phyloP scores from a whole-genome alignment of 1,284 basidiomycete species.

The Caloboletus firmus region DNA sequence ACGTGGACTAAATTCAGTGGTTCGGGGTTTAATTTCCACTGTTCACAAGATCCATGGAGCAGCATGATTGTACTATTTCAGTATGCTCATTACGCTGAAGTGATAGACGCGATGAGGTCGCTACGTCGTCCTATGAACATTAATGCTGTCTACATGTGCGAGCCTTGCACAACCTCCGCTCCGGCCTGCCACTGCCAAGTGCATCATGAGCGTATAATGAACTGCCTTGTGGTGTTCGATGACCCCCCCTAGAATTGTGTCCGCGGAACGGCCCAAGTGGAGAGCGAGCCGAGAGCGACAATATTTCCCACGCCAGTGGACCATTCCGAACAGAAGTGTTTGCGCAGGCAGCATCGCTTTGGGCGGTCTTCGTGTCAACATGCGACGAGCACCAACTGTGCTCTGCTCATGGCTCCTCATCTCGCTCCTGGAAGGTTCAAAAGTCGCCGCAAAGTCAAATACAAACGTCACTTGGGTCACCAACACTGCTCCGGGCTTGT shows the following conservation, averaged over 20 bases:
- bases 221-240: not conserved
- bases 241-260: not conserved
- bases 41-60: not conserved
- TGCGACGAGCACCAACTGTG: conserved; percentile 23
- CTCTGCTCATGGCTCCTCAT: conserved; percentile 23
- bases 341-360: not conserved
- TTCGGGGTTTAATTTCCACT: not conserved
- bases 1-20: not conserved
- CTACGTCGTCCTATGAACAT: too few relatives aligned
- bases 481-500: conserved; percentile 12
- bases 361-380: conserved; percentile 13
- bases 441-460: conserved; percentile 4
- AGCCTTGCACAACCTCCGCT: too few relatives aligned
- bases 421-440: conserved; percentile 1
- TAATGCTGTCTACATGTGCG: too few relatives aligned
- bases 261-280: not conserved
- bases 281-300: not conserved
- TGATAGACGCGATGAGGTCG: too few relatives aligned
- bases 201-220: not conserved
- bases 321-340: not conserved
- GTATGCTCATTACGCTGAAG: not conserved
- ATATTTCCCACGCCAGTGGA: conserved; percentile 17
- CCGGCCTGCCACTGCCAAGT: too few relatives aligned
- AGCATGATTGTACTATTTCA: not conserved
- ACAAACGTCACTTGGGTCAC: conserved; percentile 22